Evolutionary conservation across 2,329 filamentous ascomycete species (phyloP).

Genomic region (Calonectria montana): DNA sequence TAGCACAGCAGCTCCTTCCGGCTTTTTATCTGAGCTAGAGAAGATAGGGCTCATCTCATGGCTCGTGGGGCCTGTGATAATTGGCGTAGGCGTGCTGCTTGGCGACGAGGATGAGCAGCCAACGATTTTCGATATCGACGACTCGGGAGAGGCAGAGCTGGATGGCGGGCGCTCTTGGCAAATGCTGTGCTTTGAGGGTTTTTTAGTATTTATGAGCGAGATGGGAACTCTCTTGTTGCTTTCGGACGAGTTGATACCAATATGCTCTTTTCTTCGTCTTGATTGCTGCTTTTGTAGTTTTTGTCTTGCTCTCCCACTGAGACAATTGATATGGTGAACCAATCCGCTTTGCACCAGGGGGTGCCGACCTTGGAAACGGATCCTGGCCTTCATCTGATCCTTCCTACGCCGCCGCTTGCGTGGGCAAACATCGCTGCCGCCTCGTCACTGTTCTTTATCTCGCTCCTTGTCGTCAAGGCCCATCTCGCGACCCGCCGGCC

Average conservation of each 20-base stretch:
- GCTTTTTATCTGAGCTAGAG: neutral
- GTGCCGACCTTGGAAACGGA: neutral
- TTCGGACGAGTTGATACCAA: neutral
- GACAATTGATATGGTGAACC: conserved; percentile 7
- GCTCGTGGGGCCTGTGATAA: neutral
- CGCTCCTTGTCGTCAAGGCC: neutral
- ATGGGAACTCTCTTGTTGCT: neutral
- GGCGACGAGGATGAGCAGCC: neutral
- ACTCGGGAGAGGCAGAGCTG: neutral
- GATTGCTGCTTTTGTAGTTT: neutral
- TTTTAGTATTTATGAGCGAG: neutral
- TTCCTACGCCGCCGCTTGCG: neutral
- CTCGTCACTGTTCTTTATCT: neutral
- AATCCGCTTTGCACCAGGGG: neutral
- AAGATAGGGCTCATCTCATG: neutral
- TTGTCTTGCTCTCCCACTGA: neutral
- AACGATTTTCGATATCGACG: neutral
- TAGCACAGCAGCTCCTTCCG: neutral
- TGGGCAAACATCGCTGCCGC: neutral
- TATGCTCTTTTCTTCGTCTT: neutral
- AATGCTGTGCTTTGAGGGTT: neutral
- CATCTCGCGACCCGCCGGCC: conserved; percentile 17
- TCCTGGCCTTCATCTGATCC: neutral
- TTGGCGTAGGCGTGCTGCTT: neutral
- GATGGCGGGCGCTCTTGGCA: neutral